These are phyloP conservation scores for Kuraishia cidri DNA, from an alignment of 805 yeast genomes.

Conservation along the genomic window DNA sequence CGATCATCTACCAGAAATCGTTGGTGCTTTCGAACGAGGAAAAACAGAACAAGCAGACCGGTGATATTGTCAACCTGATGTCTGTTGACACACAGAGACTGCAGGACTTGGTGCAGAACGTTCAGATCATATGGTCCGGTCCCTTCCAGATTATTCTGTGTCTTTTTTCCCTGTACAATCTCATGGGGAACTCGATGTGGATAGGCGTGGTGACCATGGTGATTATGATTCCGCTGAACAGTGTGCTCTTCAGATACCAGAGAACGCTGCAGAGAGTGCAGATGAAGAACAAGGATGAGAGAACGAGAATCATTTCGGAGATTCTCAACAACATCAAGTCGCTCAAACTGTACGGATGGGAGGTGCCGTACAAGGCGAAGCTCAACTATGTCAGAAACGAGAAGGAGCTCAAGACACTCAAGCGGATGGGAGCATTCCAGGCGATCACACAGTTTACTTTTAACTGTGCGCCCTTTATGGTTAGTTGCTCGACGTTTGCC, in stretches of 20 bases:
- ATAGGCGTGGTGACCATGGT: conserved; percentile 80
- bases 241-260: conserved; percentile 56
- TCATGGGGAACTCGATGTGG: conserved; percentile 92
- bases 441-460: conserved; percentile 72
- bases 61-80: conserved; percentile 92
- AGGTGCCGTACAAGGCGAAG: conserved; percentile 67
- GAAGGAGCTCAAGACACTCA: conserved; percentile 71
- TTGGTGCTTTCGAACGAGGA: conserved; percentile 65
- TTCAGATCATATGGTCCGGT: conserved; percentile 84
- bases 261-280: conserved; percentile 72
- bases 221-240: conserved; percentile 74
- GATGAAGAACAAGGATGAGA: conserved; percentile 85
- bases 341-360: conserved; percentile 94
- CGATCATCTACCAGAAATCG: conserved; percentile 62
- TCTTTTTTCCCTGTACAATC: conserved; percentile 57
- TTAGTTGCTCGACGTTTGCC: conserved; percentile 84
- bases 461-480: conserved; percentile 82
- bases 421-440: conserved; percentile 60
- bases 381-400: conserved; percentile 80
- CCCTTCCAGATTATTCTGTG: conserved; percentile 83
- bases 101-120: conserved; percentile 72
- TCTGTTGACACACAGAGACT: conserved; percentile 88
- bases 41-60: conserved; percentile 65
- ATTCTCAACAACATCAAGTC: conserved; percentile 88
- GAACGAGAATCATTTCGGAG: conserved; percentile 85